Evolutionary conservation across 2,329 filamentous ascomycete genomes (phyloP), one percentile per base, ranked within the genome.

Genomic region (Neospermospora avenae): DNA sequence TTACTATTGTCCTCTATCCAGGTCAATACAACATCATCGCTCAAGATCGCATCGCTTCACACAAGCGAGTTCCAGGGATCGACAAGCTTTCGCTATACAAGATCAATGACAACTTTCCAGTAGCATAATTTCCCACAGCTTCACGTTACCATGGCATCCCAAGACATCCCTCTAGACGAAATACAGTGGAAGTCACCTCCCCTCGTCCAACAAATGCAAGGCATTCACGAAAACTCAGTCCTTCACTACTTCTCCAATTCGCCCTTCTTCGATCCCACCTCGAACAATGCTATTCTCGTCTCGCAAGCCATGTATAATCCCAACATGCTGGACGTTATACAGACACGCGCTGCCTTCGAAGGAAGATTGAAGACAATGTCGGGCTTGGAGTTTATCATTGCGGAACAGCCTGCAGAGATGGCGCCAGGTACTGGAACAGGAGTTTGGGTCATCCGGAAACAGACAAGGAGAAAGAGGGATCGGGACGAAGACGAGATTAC

Each of bases 401-500:
- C 83, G 39, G 82, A 87, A 69, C 83, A 86, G 65, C 85, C 84
- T 0, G 83, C 84, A 28, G 84, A 87, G 72, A 84, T 81, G 68
- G 82, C 79, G 0, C 84, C 83, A 0, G 84, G 83, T n/a, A 77
- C 75, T 39, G 80, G 80, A 22, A 87, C 85, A 0, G 85, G 85
- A 28, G 84, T 88, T 8, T 89, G 85, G 85, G 83, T 88, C 28
- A 87, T 89, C 66, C 81, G 84, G 69, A 88, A 88, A 76, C 86
- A 89, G 74, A 84, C 81, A 25, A 77, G 86, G 53, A 78, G 81
- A 62, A 86, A 86, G 74, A 76, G 79, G 14, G 77, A 79, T 42
- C 77, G 78, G 4, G 75, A 78, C 14, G 81, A 84, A 25, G 84
- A 86, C 65, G 84, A 86, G 62, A 77, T 88, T 25, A 81, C 74